A percentile compares a stretch with the other conserved stretches of the same genome.
phyloP scores from a whole-genome alignment of 495 filamentous ascomycete genomes.

The Neurospora cerealis region DNA sequence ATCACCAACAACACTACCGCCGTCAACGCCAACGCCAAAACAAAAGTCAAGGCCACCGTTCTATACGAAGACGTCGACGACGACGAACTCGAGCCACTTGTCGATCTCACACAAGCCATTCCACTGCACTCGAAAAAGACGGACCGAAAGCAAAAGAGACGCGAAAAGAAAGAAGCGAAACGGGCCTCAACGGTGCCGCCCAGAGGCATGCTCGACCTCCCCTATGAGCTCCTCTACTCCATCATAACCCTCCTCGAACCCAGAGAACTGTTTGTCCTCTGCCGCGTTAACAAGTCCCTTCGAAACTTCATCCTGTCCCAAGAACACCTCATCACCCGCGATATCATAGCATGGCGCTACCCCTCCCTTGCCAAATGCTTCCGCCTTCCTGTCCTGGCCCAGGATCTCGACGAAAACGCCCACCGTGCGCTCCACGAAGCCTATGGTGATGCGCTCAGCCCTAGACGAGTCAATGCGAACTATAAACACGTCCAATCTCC shows the following conservation, averaged over 20 bases:
- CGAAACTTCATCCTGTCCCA: conserved; percentile 30
- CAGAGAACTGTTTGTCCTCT: conserved; percentile 35
- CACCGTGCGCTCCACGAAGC: conserved; percentile 19
- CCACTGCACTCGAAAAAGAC: conserved; percentile 40
- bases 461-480: conserved; percentile 25
- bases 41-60: background rate
- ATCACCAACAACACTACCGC: background rate
- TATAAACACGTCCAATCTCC: conserved; percentile 39
- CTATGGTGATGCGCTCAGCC: conserved; percentile 7
- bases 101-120: conserved; percentile 21
- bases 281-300: conserved; percentile 25
- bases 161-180: conserved; percentile 23
- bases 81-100: conserved; percentile 1
- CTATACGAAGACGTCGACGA: background rate
- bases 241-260: conserved; percentile 35
- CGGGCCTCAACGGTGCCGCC: conserved; percentile 3
- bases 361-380: conserved; percentile 37
- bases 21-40: background rate
- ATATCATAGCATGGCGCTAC: conserved; percentile 34
- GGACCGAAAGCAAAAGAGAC: conserved; percentile 33
- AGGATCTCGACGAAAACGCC: conserved; percentile 25
- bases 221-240: conserved; percentile 38
- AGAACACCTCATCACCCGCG: conserved; percentile 26
- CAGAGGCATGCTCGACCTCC: conserved; percentile 29
- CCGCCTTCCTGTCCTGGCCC: conserved; percentile 32